These are phyloP conservation scores for Allium cepa DNA, from an alignment of 106 monocot species.

Conservation along the genomic window DNA sequence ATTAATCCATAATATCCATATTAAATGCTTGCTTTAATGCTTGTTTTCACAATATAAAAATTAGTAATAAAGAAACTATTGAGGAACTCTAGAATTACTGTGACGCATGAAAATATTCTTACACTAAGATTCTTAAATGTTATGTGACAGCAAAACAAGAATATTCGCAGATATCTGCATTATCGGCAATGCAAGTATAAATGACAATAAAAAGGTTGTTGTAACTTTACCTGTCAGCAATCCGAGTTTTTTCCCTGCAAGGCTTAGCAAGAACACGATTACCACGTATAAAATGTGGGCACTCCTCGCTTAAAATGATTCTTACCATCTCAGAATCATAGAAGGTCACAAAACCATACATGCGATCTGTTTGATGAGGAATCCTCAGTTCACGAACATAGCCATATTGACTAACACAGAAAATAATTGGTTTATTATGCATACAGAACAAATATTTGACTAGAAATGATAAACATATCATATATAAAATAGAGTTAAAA, in stretches of 20 bases:
- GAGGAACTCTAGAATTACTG: too few species aligned
- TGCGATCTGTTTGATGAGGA: slow-evolving; percentile 65
- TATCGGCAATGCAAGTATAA: too few species aligned
- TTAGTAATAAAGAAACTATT: too few species aligned
- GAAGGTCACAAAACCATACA: slow-evolving; percentile 97
- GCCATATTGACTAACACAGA: slow-evolving; percentile 50
- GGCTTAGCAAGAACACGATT: slow-evolving; percentile 74
- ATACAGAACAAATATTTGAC: not conserved
- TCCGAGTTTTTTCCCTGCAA: slow-evolving; percentile 58
- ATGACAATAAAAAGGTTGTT: too few species aligned
- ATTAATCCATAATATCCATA: too few species aligned
- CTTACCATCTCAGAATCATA: slow-evolving; percentile 50
- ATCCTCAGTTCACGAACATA: slow-evolving; percentile 76
- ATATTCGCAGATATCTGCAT: too few species aligned
- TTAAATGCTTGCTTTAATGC: too few species aligned
- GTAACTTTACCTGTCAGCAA: slow-evolving; percentile 34
- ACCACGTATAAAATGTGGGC: slow-evolving; percentile 68
- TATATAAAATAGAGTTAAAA: not conserved
- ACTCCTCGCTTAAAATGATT: slow-evolving; percentile 34
- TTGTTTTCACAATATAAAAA: too few species aligned
- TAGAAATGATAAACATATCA: not conserved
- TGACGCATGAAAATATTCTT: too few species aligned
- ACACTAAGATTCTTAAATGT: too few species aligned
- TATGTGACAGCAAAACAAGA: too few species aligned
- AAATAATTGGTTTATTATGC: not conserved